Conservation (phyloP, 768 basidiomycete genomes). For the Suillus luteus region DNA sequence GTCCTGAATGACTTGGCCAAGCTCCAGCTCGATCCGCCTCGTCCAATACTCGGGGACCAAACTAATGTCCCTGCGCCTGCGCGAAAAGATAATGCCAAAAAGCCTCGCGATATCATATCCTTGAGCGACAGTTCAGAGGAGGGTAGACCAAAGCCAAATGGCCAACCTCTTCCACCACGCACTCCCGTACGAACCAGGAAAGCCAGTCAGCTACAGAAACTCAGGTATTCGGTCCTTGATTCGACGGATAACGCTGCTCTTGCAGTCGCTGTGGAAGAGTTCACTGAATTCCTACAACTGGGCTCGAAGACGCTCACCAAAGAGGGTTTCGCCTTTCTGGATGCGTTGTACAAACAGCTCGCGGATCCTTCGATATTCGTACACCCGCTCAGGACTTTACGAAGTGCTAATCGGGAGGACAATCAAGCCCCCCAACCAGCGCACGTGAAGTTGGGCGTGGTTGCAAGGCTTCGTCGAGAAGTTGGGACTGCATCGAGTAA, state of each 20-base stretch:
- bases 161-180: constrained; percentile 28
- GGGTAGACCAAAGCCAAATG: constrained; percentile 25
- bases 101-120: constrained; percentile 42
- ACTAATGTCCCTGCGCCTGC: constrained; percentile 45
- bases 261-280: constrained; percentile 56
- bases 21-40: constrained; percentile 51
- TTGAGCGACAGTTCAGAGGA: constrained; percentile 41
- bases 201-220: constrained; percentile 50
- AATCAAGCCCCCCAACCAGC: constrained; percentile 44
- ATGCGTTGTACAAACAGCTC: constrained; percentile 69
- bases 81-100: constrained; percentile 31
- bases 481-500: constrained; percentile 54
- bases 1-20: constrained; percentile 62
- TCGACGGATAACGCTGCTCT: constrained; percentile 60
- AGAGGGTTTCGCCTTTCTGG: constrained; percentile 71
- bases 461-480: constrained; percentile 57
- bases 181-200: constrained; percentile 37
- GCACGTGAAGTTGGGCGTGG: constrained; percentile 58
- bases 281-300: constrained; percentile 57
- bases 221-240: constrained; percentile 44
- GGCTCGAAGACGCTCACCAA: constrained; percentile 67
- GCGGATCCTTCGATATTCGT: constrained; percentile 64
- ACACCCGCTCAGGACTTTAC: constrained; percentile 51
- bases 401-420: constrained; percentile 41
- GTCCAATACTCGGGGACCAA: constrained; percentile 52